phyloP scores from a whole-genome alignment of 108 stramenopile species.

The Cyclotella baltica region DNA sequence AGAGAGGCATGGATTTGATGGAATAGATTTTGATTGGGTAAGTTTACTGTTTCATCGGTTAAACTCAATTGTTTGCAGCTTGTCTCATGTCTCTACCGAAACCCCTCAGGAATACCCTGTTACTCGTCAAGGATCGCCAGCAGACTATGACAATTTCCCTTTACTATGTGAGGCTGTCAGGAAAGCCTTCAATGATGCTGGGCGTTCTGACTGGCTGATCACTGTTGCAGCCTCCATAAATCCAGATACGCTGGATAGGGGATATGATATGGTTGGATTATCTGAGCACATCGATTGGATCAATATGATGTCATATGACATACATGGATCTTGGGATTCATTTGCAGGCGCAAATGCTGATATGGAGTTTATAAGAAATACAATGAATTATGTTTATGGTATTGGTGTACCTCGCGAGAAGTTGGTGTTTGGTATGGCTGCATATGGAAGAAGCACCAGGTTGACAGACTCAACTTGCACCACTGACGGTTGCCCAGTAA shows the following conservation, averaged over 20 bases:
- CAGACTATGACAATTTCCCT: constrained; percentile 46
- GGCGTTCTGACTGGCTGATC: constrained; percentile 38
- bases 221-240: constrained; percentile 44
- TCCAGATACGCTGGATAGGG: constrained; percentile 9
- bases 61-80: no score
- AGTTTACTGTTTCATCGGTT: no score
- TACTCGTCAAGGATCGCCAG: constrained; percentile 29
- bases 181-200: constrained; percentile 27
- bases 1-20: constrained; percentile 29
- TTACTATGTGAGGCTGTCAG: constrained; percentile 34
- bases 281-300: constrained; percentile 40
- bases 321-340: constrained; percentile 31
- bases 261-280: constrained; percentile 42
- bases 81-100: no score
- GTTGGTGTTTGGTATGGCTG: constrained; percentile 46
- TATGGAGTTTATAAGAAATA: constrained; percentile 34
- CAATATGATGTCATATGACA: constrained; percentile 51
- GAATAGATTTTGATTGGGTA: constrained; percentile 47
- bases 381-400: constrained; percentile 28
- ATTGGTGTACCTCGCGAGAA: constrained; percentile 38
- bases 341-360: constrained; percentile 41
- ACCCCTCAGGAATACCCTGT: no score
- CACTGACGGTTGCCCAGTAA: constrained; percentile 37
- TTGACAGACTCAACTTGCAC: constrained; percentile 20
- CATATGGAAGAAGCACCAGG: constrained; percentile 34